Evolutionary conservation across 2,329 filamentous ascomycete genomes (phyloP).

Genomic region (Dothideomycetes sp.): DNA sequence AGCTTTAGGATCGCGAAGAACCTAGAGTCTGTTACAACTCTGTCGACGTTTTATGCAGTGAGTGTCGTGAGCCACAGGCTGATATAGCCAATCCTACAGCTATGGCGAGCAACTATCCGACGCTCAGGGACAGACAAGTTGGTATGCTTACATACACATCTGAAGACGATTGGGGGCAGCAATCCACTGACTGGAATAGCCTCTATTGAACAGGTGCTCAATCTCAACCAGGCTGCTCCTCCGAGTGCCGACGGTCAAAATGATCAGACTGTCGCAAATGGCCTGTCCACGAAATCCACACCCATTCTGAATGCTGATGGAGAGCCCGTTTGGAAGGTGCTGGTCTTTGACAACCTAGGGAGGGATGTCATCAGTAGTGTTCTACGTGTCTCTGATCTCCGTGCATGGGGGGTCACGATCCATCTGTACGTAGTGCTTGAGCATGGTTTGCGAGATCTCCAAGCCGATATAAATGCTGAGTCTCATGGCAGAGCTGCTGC

Average conservation of each 20-base stretch:
- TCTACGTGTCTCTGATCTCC: constrained; percentile 81
- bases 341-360: constrained; percentile 87
- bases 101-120: constrained; percentile 47
- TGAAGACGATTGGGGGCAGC: not conserved
- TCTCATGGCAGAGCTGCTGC: constrained; percentile 14
- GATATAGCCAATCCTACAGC: constrained; percentile 20
- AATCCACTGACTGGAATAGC: constrained; percentile 40
- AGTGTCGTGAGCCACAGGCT: constrained; percentile 13
- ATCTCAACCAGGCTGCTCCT: constrained; percentile 67
- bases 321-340: constrained; percentile 93
- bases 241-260: constrained; percentile 46
- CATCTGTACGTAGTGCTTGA: constrained; percentile 55
- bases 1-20: too few relatives aligned
- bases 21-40: too few relatives aligned
- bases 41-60: constrained; percentile 15
- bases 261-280: constrained; percentile 50
- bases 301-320: constrained; percentile 77
- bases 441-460: not conserved
- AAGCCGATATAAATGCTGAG: constrained; percentile 15
- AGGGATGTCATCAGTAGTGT: constrained; percentile 96
- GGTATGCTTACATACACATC: constrained; percentile 34
- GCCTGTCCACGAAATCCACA: constrained; percentile 56
- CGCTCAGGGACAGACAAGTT: constrained; percentile 62
- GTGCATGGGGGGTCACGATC: constrained; percentile 91
- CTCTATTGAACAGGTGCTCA: constrained; percentile 90